Base-by-base conservation (phyloP, 306 rosid genomes). In the Chamaecrista fasciculata region DNA sequence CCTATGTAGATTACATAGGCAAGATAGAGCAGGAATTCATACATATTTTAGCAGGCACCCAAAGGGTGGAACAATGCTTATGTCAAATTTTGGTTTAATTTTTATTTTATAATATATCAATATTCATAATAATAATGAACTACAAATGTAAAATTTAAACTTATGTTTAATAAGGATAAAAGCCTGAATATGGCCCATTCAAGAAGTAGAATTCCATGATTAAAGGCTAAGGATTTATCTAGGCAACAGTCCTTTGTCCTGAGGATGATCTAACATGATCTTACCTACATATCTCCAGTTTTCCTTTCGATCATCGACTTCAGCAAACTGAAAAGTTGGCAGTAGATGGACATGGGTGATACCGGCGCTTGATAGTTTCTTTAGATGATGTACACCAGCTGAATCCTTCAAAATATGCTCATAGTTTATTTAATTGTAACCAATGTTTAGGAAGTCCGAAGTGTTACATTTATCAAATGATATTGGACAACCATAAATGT, bases 261-360 rank as follows among this genome's bases (percentile, higher is more conserved):
- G 25, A 25, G 34, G 43, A 67, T 64, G 39, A 64, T 63, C 60
- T 25, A 34, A 67, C 40, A 53, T 43, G 78, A 60, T 39, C 82
- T 79, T 85, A 94, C 98, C 97, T 37, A 81, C 77, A 71, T 39
- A 75, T 72, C 80, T 86, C 97, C 97, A 94, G 69, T 85, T 88
- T 76, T 80, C 89, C 79, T 90, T 94, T 65, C 78, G 84, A 79
- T 94, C 98, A 77, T 84, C 97, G 73, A 94, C 95, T 34, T 76
- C 97, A 10, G 89, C 95, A 86, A 90, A 94, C 50, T 94, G 98
- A 80, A 82, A 94, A 42, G 97, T 68, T 39, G 97, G 97, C 61
- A 94, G 84, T 52, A 94, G 81, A 90, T 94, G 98, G 71, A 94
- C 56, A 61, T 94, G 98, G 55, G 87, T 85, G 72, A 94, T 23